These are phyloP conservation scores for Knoxdaviesia capensis DNA, from an alignment of 2,329 filamentous ascomycete genomes.

Conservation along the genomic window DNA sequence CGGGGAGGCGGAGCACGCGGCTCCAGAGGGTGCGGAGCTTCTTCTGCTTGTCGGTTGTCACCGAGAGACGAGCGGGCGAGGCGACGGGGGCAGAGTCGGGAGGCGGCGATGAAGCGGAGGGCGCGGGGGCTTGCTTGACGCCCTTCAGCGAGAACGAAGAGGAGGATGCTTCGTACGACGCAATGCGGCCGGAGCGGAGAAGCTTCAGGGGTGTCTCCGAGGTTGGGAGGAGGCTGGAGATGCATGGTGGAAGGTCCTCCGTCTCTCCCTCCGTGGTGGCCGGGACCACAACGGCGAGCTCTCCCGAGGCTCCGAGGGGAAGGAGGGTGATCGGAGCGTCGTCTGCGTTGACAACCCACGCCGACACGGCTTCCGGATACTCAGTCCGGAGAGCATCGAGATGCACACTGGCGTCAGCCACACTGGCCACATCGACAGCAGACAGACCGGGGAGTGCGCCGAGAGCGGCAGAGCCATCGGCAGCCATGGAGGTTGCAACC, in stretches of 20 bases:
- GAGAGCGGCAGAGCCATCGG: slow-evolving; percentile 14
- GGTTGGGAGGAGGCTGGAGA: slow-evolving; percentile 5
- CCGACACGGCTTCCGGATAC: slow-evolving; percentile 10
- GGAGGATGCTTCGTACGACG: slow-evolving; percentile 1
- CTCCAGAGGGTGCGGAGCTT: slow-evolving; percentile 27
- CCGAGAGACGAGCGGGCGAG: slow-evolving; percentile 8
- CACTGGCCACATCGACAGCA: slow-evolving; percentile 6
- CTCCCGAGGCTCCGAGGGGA: slow-evolving; percentile 17
- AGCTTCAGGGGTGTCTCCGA: slow-evolving; percentile 8
- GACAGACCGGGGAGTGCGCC: slow-evolving; percentile 13
- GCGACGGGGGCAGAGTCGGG: slow-evolving; percentile 3
- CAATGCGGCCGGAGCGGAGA: slow-evolving; percentile 20
- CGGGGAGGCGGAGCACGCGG: slow-evolving; percentile 19
- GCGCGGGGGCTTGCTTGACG: not conserved
- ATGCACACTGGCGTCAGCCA: slow-evolving; percentile 2
- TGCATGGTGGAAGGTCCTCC: slow-evolving; percentile 11
- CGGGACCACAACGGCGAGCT: slow-evolving; percentile 19
- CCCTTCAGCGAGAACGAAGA: slow-evolving; percentile 10
- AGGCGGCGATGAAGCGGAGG: not conserved
- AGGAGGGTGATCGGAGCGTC: slow-evolving; percentile 17
- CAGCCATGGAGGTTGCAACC: slow-evolving; percentile 28
- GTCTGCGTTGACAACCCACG: slow-evolving; percentile 19
- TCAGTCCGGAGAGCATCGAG: slow-evolving; percentile 2
- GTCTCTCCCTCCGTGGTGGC: slow-evolving; percentile 8
- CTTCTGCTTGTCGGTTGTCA: slow-evolving; percentile 20